Conservation (phyloP, 345 rosid genomes). For the Raphanus raphanistrum region DNA sequence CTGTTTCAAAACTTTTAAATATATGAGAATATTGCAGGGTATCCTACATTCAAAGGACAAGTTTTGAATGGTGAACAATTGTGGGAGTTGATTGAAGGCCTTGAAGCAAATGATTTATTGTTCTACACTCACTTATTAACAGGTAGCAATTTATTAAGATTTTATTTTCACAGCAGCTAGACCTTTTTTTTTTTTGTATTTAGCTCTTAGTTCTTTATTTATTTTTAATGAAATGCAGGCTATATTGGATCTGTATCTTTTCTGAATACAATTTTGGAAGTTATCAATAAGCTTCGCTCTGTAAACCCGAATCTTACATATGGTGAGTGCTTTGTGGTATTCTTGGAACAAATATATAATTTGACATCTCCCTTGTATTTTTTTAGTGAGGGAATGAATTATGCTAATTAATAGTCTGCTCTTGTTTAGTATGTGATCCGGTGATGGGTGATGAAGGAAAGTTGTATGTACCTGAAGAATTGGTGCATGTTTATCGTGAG, state of each 20-base stretch:
- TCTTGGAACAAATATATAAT: conserved; percentile 5
- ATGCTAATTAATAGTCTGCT: conserved; percentile 20
- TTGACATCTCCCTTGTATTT: background rate
- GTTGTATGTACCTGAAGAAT: conserved; percentile 88
- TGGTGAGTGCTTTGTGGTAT: conserved; percentile 50
- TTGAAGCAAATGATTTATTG: conserved; percentile 74
- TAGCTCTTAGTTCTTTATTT: background rate
- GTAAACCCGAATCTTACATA: conserved; percentile 80
- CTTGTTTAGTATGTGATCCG: conserved; percentile 89
- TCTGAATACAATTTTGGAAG: conserved; percentile 68
- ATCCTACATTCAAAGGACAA: conserved; percentile 93
- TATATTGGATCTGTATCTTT: conserved; percentile 98
- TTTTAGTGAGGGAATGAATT: background rate
- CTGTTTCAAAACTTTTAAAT: conserved; percentile 35
- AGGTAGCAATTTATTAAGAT: conserved; percentile 46
- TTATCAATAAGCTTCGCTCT: conserved; percentile 80
- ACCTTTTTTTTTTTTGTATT: background rate
- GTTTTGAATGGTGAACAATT: conserved; percentile 87
- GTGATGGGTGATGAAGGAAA: conserved; percentile 99
- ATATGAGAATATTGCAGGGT: conserved; percentile 51
- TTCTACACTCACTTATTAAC: conserved; percentile 92
- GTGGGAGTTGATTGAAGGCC: conserved; percentile 90
- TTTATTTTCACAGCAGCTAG: background rate
- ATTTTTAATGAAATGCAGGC: conserved; percentile 49
- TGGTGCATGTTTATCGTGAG: conserved; percentile 81